Base-by-base conservation (phyloP, 2,329 filamentous ascomycete genomes). In the Aspergillus pseudoterreus region DNA sequence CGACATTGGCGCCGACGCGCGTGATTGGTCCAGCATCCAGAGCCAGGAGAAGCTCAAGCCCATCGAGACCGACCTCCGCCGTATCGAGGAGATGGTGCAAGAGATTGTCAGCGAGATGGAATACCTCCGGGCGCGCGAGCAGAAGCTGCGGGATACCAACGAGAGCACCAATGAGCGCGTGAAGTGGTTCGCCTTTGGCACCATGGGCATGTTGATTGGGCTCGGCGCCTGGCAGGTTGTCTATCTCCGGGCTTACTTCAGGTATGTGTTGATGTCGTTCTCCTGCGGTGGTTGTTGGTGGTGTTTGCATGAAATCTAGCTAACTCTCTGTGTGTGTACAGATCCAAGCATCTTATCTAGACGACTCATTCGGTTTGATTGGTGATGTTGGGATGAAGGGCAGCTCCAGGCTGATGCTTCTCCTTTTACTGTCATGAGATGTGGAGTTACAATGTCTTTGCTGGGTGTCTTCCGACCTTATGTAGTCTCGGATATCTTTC, bases 161-260 rank as follows among this genome's bases (percentile, higher is more conserved):
- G 94, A 99, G 86, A 97, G 92, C 80, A 99, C 94, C 60, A 99
- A 99, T 77, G 94, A 88, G 76, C 84, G 94, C 53, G 94, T 99
- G 67, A 99, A 97, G 80, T 97, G 90, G 91, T 99, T 99, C 75
- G 92, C 92, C 45, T 85, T 96, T 71, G 84, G 86, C 59, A 97
- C 92, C 24, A 97, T 96, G 77, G 87, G 90, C 56, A 86, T 96
- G 79, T 78, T 99, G 63, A 79, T 96, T 60, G 89, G 83, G 32
- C 79, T 99, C 63, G 95, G 94, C 72, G 91, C 79, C 39, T 99
- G 94, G 94, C 94, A 99, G 84, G 89, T 99, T 68, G 85, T 99
- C 70, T 99, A 99, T 75, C 80, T 99, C 75, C 83, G 94, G 71
- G 92, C 92, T 58, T 99, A 99, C 81, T 99, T 99, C 81, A 85